Evolutionary conservation across 208 protist species (phyloP).

Genomic region (Herpetomonas tarakana): DNA sequence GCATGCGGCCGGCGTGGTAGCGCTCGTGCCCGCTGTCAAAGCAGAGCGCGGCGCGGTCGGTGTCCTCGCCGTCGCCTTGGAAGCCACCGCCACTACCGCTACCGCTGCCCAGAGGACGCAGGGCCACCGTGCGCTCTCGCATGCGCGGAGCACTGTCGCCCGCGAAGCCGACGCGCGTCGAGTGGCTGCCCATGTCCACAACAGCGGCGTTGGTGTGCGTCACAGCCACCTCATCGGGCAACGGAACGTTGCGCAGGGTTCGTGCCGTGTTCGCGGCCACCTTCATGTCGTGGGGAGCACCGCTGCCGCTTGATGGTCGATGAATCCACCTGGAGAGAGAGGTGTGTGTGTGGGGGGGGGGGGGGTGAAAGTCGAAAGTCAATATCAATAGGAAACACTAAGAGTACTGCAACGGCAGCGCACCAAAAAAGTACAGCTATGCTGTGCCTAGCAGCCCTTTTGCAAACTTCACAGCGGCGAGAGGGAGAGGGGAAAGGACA

Average conservation of each 20-base stretch:
- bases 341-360: too few species aligned
- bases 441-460: too few species aligned
- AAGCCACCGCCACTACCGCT: slow-evolving; percentile 1
- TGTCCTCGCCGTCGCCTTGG: neutral
- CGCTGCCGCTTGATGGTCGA: too few species aligned
- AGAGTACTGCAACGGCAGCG: too few species aligned
- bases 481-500: too few species aligned
- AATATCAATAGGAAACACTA: too few species aligned
- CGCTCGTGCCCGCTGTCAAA: slow-evolving; percentile 34
- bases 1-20: slow-evolving; percentile 11
- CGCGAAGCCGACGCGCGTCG: slow-evolving; percentile 79
- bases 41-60: neutral
- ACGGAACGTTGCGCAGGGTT: slow-evolving; percentile 81
- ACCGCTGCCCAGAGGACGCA: slow-evolving; percentile 19
- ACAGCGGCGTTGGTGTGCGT: slow-evolving; percentile 79
- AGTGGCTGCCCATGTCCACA: slow-evolving; percentile 83
- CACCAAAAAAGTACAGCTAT: too few species aligned
- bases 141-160: slow-evolving; percentile 85
- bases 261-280: slow-evolving; percentile 80
- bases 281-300: slow-evolving; percentile 63
- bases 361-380: too few species aligned
- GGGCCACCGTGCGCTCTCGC: slow-evolving; percentile 62
- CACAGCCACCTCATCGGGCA: slow-evolving; percentile 83
- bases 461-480: too few species aligned
- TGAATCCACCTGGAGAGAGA: too few species aligned